These are phyloP conservation scores for Solanum sejunctum DNA, from an alignment of 257 asterid species.

Conservation along the genomic window DNA sequence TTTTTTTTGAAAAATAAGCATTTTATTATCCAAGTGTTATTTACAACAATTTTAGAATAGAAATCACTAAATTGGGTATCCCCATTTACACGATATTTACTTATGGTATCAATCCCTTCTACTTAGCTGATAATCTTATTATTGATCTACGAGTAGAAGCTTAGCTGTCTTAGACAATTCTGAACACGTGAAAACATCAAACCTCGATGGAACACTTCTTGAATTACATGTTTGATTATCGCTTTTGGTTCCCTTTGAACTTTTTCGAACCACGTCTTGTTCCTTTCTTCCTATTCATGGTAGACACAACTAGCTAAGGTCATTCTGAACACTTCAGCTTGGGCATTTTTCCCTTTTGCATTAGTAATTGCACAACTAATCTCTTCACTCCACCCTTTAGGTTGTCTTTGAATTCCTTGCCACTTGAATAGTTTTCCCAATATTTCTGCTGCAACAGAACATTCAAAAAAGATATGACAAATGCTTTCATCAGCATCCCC, in stretches of 20 bases:
- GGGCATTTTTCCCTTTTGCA: background rate
- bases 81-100: background rate
- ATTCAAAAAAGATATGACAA: background rate
- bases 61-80: background rate
- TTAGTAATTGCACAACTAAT: background rate
- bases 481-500: background rate
- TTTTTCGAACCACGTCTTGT: no score
- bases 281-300: no score
- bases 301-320: background rate
- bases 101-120: background rate
- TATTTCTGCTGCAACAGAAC: background rate
- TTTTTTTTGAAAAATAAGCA: no score
- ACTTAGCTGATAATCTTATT: background rate
- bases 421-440: background rate
- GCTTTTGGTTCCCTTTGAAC: no score
- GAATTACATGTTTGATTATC: background rate
- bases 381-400: background rate
- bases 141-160: background rate
- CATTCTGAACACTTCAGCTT: background rate
- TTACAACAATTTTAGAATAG: background rate
- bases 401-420: background rate
- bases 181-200: background rate
- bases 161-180: background rate
- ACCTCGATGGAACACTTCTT: background rate
- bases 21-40: background rate